A percentile compares a stretch with the other conserved stretches of the same genome.
phyloP scores from a whole-genome alignment of 345 rosid genomes.

The Eucalyptus albens region DNA sequence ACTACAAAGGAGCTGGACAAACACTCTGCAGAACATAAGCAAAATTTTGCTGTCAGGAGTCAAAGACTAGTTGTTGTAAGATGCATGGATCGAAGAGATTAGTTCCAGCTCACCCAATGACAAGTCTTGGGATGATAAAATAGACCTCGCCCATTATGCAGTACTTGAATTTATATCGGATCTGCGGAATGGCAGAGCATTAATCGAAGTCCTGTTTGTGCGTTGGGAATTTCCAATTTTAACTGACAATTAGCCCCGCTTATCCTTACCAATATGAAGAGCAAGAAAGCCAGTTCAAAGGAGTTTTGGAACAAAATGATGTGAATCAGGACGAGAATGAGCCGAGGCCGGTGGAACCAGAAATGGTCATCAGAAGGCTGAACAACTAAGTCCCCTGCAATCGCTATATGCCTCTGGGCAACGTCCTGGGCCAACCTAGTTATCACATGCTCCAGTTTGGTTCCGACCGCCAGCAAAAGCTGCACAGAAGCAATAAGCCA shows the following conservation, averaged over 20 bases:
- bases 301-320: constrained; percentile 80
- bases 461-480: constrained; percentile 72
- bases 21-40: constrained; percentile 15
- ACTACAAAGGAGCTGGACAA: constrained; percentile 71
- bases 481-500: background rate
- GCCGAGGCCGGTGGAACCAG: constrained; percentile 53
- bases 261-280: constrained; percentile 58
- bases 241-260: background rate
- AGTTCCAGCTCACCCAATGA: constrained; percentile 44
- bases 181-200: constrained; percentile 12
- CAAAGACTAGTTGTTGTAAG: background rate
- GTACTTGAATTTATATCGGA: constrained; percentile 54
- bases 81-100: background rate
- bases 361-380: constrained; percentile 72
- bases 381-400: constrained; percentile 60
- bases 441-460: constrained; percentile 69
- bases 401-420: constrained; percentile 58
- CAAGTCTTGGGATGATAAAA: constrained; percentile 50
- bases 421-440: constrained; percentile 59
- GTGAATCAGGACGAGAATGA: constrained; percentile 61
- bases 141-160: constrained; percentile 64
- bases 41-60: background rate
- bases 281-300: constrained; percentile 71
- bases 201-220: background rate
- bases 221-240: background rate